Conservation (phyloP, 495 filamentous ascomycete genomes). For the Penicillium manginii region DNA sequence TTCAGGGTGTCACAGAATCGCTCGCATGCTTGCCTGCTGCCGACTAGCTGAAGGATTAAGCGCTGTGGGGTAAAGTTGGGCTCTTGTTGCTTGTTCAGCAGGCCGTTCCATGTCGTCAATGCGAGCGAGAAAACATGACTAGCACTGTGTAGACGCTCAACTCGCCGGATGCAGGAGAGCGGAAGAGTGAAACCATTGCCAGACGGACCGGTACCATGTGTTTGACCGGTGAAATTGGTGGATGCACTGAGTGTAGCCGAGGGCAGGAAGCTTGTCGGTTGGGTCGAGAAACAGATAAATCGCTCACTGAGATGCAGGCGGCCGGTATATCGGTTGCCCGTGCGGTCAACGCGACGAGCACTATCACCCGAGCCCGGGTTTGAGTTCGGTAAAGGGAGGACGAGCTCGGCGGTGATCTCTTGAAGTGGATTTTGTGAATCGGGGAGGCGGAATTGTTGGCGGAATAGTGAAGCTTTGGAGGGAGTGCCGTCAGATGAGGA, state of each 20-base stretch:
- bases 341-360: constrained; percentile 57
- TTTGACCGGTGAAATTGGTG: constrained; percentile 81
- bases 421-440: constrained; percentile 88
- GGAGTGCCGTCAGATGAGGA: constrained; percentile 74
- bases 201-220: constrained; percentile 86
- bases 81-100: constrained; percentile 55
- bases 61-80: constrained; percentile 68
- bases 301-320: constrained; percentile 91
- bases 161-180: constrained; percentile 84
- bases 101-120: constrained; percentile 94
- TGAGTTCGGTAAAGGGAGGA: constrained; percentile 66
- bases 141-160: constrained; percentile 89
- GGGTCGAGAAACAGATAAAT: constrained; percentile 95
- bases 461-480: constrained; percentile 90
- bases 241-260: constrained; percentile 75
- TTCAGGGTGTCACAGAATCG: constrained; percentile 95
- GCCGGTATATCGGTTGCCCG: constrained; percentile 86
- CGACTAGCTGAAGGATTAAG: constrained; percentile 86
- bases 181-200: constrained; percentile 98
- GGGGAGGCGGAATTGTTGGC: constrained; percentile 93
- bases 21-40: constrained; percentile 86
- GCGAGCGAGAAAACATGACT: constrained; percentile 90
- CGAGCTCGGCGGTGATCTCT: constrained; percentile 94
- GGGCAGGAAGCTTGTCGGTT: constrained; percentile 82
- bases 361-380: constrained; percentile 61